These are phyloP conservation scores for Penicillium atrosanguineum DNA, from an alignment of 495 filamentous ascomycete species.

Conservation along the genomic window DNA sequence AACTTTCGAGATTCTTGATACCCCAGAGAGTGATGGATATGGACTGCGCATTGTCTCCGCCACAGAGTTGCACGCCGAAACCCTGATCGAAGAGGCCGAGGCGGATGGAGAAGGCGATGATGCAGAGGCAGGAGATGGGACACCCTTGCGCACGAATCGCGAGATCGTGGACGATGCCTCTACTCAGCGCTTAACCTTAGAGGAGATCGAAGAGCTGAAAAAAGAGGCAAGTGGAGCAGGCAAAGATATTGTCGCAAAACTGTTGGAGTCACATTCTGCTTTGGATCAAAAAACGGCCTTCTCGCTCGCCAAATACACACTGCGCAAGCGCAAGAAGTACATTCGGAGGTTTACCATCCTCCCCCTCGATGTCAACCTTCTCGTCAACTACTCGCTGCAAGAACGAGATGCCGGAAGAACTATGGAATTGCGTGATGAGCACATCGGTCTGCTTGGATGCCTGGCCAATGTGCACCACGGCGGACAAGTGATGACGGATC, in stretches of 20 bases:
- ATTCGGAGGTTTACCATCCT: slow-evolving; percentile 79
- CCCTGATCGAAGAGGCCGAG: slow-evolving; percentile 55
- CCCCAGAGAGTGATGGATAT: slow-evolving; percentile 52
- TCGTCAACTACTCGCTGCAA: slow-evolving; percentile 70
- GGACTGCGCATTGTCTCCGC: slow-evolving; percentile 76
- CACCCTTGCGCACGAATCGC: slow-evolving; percentile 74
- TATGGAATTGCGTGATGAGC: slow-evolving; percentile 88
- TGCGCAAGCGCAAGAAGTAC: slow-evolving; percentile 92
- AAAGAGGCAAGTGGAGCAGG: slow-evolving; percentile 72
- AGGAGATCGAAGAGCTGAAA: slow-evolving; percentile 92
- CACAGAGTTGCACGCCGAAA: slow-evolving; percentile 77
- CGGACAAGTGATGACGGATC: slow-evolving; percentile 32
- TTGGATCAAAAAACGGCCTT: slow-evolving; percentile 94
- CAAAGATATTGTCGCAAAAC: slow-evolving; percentile 81
- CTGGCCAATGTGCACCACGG: slow-evolving; percentile 63
- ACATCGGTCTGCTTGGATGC: slow-evolving; percentile 67
- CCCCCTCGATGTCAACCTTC: slow-evolving; percentile 71
- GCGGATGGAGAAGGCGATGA: slow-evolving; percentile 49
- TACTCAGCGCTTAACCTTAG: slow-evolving; percentile 75
- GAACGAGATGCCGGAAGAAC: slow-evolving; percentile 75
- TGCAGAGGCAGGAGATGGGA: slow-evolving; percentile 49
- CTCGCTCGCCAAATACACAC: slow-evolving; percentile 88
- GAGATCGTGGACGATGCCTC: slow-evolving; percentile 76
- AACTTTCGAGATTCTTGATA: slow-evolving; percentile 84
- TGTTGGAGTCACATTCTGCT: slow-evolving; percentile 78